Conservation (phyloP, 129 eudicot genomes). For the Calendula officinalis region DNA sequence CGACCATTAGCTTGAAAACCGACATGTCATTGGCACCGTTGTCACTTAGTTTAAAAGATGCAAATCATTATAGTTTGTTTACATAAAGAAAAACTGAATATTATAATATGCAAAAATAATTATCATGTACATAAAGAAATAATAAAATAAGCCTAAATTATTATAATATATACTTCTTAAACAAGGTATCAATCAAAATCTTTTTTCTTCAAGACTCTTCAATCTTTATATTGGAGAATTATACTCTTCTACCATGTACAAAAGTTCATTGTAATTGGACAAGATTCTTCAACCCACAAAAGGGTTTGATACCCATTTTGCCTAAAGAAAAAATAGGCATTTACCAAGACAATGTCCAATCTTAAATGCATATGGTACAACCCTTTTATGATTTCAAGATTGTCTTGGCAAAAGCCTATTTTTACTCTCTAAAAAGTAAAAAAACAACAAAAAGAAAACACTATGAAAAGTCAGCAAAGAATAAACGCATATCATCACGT, state of each 20-base stretch:
- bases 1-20: too few species aligned
- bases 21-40: too few species aligned
- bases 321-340: conserved; percentile 26
- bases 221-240: conserved; percentile 44
- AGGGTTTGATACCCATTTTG: conserved; percentile 22
- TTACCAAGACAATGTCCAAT: conserved; percentile 25
- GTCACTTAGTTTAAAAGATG: too few species aligned
- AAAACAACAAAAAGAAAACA: conserved; percentile 32
- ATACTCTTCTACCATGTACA: conserved; percentile 46
- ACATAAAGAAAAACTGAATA: neutral
- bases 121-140: too few species aligned
- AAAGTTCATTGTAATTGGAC: conserved; percentile 42
- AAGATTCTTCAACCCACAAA: conserved; percentile 40
- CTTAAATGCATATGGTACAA: conserved; percentile 22
- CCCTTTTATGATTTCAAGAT: conserved; percentile 16
- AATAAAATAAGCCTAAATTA: neutral
- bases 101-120: too few species aligned
- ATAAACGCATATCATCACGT: conserved; percentile 38
- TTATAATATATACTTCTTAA: conserved; percentile 16
- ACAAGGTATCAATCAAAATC: conserved; percentile 28
- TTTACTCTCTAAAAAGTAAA: conserved; percentile 27
- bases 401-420: conserved; percentile 29
- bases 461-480: conserved; percentile 34
- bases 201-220: conserved; percentile 52
- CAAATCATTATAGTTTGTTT: too few species aligned